Conservation (phyloP, 495 filamentous ascomycete species). For the Viridothelium virens region DNA sequence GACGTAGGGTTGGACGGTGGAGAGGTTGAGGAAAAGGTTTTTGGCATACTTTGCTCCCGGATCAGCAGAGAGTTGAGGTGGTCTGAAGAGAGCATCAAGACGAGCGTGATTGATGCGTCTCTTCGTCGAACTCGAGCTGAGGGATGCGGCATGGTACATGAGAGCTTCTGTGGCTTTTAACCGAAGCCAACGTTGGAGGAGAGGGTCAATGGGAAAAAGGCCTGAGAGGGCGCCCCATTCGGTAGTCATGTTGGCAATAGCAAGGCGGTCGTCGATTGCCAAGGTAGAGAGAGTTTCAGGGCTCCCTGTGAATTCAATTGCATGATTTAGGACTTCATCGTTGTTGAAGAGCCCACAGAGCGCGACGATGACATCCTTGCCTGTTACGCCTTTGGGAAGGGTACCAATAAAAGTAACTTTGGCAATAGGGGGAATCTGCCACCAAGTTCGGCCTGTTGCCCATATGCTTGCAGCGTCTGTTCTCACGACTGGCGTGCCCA, state of each 20-base stretch:
- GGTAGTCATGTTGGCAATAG: conserved; percentile 92
- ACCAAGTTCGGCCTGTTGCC: conserved; percentile 81
- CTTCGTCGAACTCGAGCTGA: conserved; percentile 32
- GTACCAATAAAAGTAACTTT: conserved; percentile 69
- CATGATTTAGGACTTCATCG: conserved; percentile 88
- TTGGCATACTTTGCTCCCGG: conserved; percentile 77
- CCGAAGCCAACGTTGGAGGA: conserved; percentile 67
- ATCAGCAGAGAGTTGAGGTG: conserved; percentile 58
- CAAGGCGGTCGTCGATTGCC: conserved; percentile 66
- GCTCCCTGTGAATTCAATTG: conserved; percentile 79
- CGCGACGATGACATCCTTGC: conserved; percentile 91
- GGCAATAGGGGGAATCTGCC: conserved; percentile 80
- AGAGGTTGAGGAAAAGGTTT: conserved; percentile 65
- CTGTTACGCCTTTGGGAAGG: conserved; percentile 74
- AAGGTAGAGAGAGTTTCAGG: conserved; percentile 70
- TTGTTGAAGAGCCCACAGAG: conserved; percentile 81
- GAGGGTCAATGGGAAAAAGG: conserved; percentile 74
- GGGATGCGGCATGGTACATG: conserved; percentile 41
- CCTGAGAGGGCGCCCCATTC: conserved; percentile 86
- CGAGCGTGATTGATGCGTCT: conserved; percentile 57
- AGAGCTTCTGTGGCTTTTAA: conserved; percentile 65
- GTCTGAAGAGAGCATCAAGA: conserved; percentile 63
- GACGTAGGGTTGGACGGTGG: conserved; percentile 77
- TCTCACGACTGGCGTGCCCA: conserved; percentile 76
- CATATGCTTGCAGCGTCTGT: conserved; percentile 84